Evolutionary conservation across 495 filamentous ascomycete genomes (phyloP).

Genomic region (Saxophila tyrrhenica): DNA sequence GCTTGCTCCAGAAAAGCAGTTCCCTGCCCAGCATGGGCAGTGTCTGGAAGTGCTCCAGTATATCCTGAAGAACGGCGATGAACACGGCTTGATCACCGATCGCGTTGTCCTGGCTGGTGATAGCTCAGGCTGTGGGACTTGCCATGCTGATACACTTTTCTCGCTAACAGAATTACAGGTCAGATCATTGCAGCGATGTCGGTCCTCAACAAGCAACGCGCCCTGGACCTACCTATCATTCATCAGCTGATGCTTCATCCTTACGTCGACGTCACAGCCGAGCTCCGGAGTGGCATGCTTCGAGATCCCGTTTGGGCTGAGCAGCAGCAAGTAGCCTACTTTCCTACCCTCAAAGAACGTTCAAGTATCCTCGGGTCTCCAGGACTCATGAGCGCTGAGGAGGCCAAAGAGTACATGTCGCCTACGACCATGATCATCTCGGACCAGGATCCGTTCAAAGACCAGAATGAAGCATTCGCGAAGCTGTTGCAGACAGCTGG

Average conservation of each 20-base stretch:
- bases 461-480: slow-evolving; percentile 38
- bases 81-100: slow-evolving; percentile 10
- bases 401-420: slow-evolving; percentile 28
- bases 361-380: slow-evolving; percentile 19
- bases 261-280: not conserved
- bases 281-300: not conserved
- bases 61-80: slow-evolving; percentile 17
- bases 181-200: slow-evolving; percentile 8
- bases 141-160: not conserved
- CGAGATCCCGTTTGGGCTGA: not conserved
- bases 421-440: slow-evolving; percentile 36
- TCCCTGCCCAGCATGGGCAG: slow-evolving; percentile 25
- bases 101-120: slow-evolving; percentile 22
- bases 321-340: slow-evolving; percentile 8
- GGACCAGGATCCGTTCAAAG: slow-evolving; percentile 37
- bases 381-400: slow-evolving; percentile 8
- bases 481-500: slow-evolving; percentile 33
- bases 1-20: slow-evolving; percentile 23
- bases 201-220: slow-evolving; percentile 9
- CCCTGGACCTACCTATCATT: not conserved
- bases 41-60: slow-evolving; percentile 22
- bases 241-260: slow-evolving; percentile 23
- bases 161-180: not conserved
- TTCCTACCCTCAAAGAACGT: slow-evolving; percentile 14
- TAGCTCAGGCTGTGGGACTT: slow-evolving; percentile 19